phyloP scores from a whole-genome alignment of 2,329 filamentous ascomycete species.

The Aspergillaceae sp. region DNA sequence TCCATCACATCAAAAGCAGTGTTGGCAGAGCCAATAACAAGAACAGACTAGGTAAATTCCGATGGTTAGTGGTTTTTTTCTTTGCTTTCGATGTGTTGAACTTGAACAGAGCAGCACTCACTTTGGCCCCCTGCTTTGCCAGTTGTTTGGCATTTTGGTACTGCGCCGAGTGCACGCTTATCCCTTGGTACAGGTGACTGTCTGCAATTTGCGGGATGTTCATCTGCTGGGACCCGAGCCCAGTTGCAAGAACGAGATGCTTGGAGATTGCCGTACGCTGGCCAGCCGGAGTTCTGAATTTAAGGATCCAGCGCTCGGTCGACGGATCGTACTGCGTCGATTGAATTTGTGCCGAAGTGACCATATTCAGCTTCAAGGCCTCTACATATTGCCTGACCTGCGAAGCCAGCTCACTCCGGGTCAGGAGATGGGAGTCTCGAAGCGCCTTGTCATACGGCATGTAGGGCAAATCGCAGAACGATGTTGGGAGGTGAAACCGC shows the following conservation, averaged over 20 bases:
- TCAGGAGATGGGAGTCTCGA: constrained; percentile 8
- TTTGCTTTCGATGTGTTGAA: background rate
- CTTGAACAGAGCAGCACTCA: background rate
- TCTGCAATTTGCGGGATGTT: constrained; percentile 7
- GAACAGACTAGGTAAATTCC: constrained; percentile 22
- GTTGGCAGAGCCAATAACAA: constrained; percentile 42
- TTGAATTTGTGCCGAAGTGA: constrained; percentile 19
- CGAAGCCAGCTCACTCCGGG: constrained; percentile 8
- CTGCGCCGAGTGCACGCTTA: constrained; percentile 9
- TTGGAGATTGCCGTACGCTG: constrained; percentile 5
- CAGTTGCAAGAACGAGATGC: constrained; percentile 13
- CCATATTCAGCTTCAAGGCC: constrained; percentile 25
- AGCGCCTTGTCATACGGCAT: constrained; percentile 13
- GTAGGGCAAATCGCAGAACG: constrained; percentile 30
- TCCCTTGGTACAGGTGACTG: constrained; percentile 6
- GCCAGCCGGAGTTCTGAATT: constrained; percentile 11
- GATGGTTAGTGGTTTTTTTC: background rate
- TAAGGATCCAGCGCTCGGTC: constrained; percentile 18
- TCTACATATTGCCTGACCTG: constrained; percentile 17
- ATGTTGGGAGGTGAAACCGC: constrained; percentile 34
- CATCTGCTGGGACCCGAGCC: constrained; percentile 11
- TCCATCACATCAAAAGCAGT: constrained; percentile 41
- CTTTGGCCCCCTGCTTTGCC: constrained; percentile 7
- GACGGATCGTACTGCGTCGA: constrained; percentile 16
- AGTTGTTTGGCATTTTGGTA: constrained; percentile 7